Evolutionary conservation across 768 basidiomycete genomes (phyloP), one percentile per base, ranked within the genome.

Genomic region (Tulasnella sp.): DNA sequence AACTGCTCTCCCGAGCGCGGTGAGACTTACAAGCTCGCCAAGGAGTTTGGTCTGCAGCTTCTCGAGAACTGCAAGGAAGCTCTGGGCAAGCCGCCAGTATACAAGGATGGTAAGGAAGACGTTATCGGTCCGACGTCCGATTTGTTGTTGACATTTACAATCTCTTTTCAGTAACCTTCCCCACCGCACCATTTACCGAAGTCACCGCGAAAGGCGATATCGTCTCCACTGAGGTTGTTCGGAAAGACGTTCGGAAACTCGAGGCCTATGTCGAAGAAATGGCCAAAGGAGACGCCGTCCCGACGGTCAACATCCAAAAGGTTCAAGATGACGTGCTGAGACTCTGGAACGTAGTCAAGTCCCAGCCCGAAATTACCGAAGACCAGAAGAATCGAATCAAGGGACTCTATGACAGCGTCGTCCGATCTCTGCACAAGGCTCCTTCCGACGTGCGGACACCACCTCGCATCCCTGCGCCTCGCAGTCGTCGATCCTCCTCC

Each of bases 251-350:
- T 69, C 92, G 98, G 82, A 98, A 99, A 86, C 88, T 99, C 67
- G 98, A 99, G 85, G 94, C 95, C 1, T 99, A 99, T 82, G 98
- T 95, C 75, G 91, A 96, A 82, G 96, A 99, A 85, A 99, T 99
- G 98, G 96, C 98, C 1, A 94, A 93, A 79, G 94, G 95, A 2
- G 95, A 96, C 82, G 91, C 93, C 7, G 92, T 94, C 73, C 89
- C 93, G 2, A 89, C 89, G 26, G 90, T 96, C 83, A 98, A 99
- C 85, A 93, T 98, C 79, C 93, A 98, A 86, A 99, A 99, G 85
- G 95, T 99, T 69, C 96, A 99, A 83, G 94, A 96, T 55, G 96
- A 99, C 81, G 95, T 99, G 72, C 87, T 96, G 77, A 98, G 96
- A 83, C 89, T 99, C 5, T 99, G 97, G 96, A 95, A 92, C 75